phyloP scores from a whole-genome alignment of 257 asterid species.

The Nicotiana tomentosiformis region DNA sequence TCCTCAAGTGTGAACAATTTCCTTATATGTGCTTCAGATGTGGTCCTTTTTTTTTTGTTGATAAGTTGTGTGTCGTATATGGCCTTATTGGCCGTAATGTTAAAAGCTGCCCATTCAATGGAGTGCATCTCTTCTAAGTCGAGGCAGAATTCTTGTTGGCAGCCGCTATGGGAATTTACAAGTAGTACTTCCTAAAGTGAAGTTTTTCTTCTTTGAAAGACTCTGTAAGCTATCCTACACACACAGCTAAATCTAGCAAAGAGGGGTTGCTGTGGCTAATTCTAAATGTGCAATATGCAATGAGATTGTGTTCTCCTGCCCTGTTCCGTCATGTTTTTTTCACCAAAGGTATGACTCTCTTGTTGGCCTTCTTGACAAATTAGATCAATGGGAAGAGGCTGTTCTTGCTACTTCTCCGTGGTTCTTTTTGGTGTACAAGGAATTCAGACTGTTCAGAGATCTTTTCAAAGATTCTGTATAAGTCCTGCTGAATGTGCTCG shows the following conservation, averaged over 20 bases:
- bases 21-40: neutral
- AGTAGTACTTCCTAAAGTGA: neutral
- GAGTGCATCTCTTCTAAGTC: neutral
- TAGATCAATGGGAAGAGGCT: neutral
- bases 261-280: neutral
- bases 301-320: neutral
- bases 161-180: neutral
- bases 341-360: neutral
- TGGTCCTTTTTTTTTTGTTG: too few relatives aligned
- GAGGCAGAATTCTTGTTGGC: neutral
- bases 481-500: neutral
- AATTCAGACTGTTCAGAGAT: neutral
- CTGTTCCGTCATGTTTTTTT: neutral
- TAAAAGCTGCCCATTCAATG: neutral
- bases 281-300: neutral
- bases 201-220: neutral
- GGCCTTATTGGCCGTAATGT: neutral
- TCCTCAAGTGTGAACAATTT: neutral
- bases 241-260: neutral
- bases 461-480: too few relatives aligned
- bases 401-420: neutral
- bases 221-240: neutral
- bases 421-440: neutral
- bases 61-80: neutral
- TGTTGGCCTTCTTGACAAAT: neutral